Base-by-base conservation (phyloP, 768 basidiomycete genomes). In the Pleurotus ostreatus region DNA sequence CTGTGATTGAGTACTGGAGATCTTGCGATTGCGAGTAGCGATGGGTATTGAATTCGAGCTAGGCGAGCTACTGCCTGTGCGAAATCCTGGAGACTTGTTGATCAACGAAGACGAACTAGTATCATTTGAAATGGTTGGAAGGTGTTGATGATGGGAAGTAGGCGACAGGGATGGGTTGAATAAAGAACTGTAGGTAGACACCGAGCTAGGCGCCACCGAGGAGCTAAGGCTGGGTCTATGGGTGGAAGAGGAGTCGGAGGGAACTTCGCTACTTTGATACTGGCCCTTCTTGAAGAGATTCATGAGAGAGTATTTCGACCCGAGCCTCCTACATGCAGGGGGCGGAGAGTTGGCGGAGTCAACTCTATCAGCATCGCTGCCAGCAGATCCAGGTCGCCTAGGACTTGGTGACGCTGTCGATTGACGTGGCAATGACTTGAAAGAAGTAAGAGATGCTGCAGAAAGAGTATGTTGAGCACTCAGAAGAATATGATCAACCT, bases 251-350 rank as follows among this genome's bases (percentile, higher is more conserved):
- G 47, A 56, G 7, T 58, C 56, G 13, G 66, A 63, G 30, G 62
- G 57, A 34, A 72, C 75, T 11, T 68, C 77, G 11, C 71, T 74
- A 25, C 16, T 18, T 47, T 20, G 46, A 0, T 74, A 58, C 49
- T 77, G 76, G 1, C 68, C 74, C 70, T 85, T 88, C 76, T 82
- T 86, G 74, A 91, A 90, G 13, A 91, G 75, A 61, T 81, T 84
- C 60, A 90, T 74, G 53, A 92, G 72, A 20, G 89, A 90, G 56
- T 89, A 80, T 68, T 92, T 92, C 68, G 84, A 83, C 23, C 79
- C 79, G 3, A 88, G 68, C 62, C 76, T 84, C 47, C 74, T 71
- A 30, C 68, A 70, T 9, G 70, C 66, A 15, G 67, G 52, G 25
- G 71, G 57, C 37, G 69, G 55, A 34, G 40, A 53, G 39, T 18